A percentile compares a stretch with the other conserved stretches of the same genome.
Conservation (phyloP, 2,329 filamentous ascomycete species). For the Arthroderma uncinatum region DNA sequence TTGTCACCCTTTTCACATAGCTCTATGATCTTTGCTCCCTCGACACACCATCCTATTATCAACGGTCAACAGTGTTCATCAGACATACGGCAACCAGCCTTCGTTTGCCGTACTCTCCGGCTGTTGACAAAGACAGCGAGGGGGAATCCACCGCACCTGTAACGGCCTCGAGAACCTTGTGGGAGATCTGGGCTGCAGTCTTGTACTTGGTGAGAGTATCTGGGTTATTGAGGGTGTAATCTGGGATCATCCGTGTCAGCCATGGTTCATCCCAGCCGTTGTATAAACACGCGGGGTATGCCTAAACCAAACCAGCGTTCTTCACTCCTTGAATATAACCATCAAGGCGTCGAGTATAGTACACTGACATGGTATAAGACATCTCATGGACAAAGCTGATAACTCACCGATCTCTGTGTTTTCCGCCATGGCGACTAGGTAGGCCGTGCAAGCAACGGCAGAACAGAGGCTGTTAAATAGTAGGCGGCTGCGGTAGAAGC, state of each 20-base stretch:
- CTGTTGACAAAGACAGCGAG: neutral
- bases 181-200: constrained; percentile 85
- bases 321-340: no score
- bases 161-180: constrained; percentile 87
- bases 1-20: constrained; percentile 94
- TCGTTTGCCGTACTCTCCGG: neutral
- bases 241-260: constrained; percentile 35
- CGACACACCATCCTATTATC: constrained; percentile 52
- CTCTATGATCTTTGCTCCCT: constrained; percentile 83
- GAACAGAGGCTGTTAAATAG: neutral
- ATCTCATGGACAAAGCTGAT: no score
- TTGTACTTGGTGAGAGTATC: constrained; percentile 99
- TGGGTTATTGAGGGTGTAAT: constrained; percentile 81
- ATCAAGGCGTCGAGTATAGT: no score
- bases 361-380: no score
- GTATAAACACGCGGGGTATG: neutral
- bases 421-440: constrained; percentile 15
- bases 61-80: constrained; percentile 7
- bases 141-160: constrained; percentile 40
- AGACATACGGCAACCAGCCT: neutral
- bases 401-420: constrained; percentile 16
- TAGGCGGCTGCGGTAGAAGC: no score
- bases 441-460: neutral
- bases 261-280: neutral
- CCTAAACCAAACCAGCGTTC: neutral